Evolutionary conservation across 345 rosid species (phyloP).

Genomic region (Eucalyptus pauciflora): DNA sequence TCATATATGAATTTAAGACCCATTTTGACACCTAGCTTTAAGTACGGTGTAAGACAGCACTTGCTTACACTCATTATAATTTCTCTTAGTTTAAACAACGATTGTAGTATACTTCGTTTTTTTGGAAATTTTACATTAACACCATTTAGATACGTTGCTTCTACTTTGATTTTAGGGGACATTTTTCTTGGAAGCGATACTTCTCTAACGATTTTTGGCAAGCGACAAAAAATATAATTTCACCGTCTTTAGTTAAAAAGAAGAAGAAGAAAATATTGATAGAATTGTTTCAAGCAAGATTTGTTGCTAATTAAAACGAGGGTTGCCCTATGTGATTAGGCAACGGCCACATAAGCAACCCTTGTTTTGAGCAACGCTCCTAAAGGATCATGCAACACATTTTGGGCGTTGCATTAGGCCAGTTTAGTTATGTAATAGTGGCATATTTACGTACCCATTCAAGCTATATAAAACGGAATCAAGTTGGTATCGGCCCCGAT

Average conservation of each 20-base stretch:
- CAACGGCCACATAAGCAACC: background rate
- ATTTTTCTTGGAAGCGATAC: background rate
- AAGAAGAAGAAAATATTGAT: background rate
- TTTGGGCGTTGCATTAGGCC: background rate
- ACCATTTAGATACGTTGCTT: background rate
- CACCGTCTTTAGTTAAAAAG: background rate
- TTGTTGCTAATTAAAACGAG: background rate
- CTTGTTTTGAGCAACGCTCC: background rate
- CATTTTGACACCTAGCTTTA: background rate
- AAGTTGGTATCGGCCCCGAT: background rate
- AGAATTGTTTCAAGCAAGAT: background rate
- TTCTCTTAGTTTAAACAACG: background rate
- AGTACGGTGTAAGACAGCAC: background rate
- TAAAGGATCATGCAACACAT: background rate
- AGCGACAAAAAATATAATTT: background rate
- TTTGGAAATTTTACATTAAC: background rate
- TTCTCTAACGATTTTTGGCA: background rate
- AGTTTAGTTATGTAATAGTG: background rate
- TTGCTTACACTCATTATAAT: background rate
- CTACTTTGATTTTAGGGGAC: background rate
- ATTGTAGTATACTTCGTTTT: background rate
- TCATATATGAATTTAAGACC: too few species aligned
- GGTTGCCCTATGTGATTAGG: background rate
- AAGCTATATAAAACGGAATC: background rate
- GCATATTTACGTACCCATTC: background rate